Conservation (phyloP, 2,329 filamentous ascomycete genomes). For the Trichothecium roseum region DNA sequence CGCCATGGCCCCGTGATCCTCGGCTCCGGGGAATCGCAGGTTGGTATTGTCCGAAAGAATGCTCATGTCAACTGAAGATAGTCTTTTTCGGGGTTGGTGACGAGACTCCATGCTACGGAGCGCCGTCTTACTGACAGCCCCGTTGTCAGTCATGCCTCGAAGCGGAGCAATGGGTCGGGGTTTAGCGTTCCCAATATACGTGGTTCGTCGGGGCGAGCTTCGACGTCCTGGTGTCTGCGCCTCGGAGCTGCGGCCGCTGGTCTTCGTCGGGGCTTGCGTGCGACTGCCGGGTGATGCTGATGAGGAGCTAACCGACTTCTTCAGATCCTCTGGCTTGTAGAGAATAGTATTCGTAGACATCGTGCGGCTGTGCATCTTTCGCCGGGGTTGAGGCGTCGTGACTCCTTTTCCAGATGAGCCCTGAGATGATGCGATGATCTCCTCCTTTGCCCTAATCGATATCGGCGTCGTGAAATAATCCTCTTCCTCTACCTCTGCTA, state of each 20-base stretch:
- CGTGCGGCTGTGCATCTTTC: constrained; percentile 56
- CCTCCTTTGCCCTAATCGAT: constrained; percentile 23
- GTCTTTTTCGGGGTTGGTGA: constrained; percentile 27
- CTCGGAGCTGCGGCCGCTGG: constrained; percentile 17
- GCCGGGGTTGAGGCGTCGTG: constrained; percentile 22
- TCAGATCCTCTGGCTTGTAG: constrained; percentile 56
- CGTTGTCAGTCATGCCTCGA: constrained; percentile 21
- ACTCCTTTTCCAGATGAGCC: constrained; percentile 17
- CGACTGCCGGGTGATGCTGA: constrained; percentile 28
- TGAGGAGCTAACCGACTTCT: constrained; percentile 26
- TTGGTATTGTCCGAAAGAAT: constrained; percentile 62
- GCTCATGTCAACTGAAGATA: constrained; percentile 61
- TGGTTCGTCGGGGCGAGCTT: constrained; percentile 34
- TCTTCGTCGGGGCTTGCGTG: constrained; percentile 24
- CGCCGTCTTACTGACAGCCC: constrained; percentile 28
- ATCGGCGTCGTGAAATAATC: constrained; percentile 47
- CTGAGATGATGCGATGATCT: constrained; percentile 22
- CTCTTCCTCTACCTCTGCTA: constrained; percentile 23
- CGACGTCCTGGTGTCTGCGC: constrained; percentile 7
- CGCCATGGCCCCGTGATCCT: constrained; percentile 53
- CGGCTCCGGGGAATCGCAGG: constrained; percentile 37
- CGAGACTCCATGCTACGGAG: constrained; percentile 41
- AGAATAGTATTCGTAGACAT: constrained; percentile 75
- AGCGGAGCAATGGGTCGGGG: constrained; percentile 47
- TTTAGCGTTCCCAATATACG: constrained; percentile 33